Percentiles rank a stretch among this genome's conserved stretches.
Evolutionary conservation across 2,329 filamentous ascomycete genomes (phyloP).

Genomic region (Tolypocladium tropicale): DNA sequence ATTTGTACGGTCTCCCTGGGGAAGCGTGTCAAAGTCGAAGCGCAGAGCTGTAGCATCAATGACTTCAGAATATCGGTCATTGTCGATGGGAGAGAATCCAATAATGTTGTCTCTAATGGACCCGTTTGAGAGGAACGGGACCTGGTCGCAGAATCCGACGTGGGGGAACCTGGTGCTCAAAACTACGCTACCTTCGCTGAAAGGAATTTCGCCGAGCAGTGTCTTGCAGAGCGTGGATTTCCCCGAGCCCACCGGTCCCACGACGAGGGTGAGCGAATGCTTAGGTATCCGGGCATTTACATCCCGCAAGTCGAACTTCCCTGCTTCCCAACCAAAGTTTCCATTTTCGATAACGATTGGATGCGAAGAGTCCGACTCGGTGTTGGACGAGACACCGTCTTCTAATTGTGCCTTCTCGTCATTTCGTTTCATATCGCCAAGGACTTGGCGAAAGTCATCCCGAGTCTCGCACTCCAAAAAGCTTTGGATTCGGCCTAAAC

Average conservation of each 20-base stretch:
- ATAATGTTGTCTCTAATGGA: background rate
- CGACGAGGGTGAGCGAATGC: background rate
- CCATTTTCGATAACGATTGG: background rate
- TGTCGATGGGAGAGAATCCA: background rate
- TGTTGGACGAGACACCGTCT: background rate
- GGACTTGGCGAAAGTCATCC: no score
- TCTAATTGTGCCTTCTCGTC: no score
- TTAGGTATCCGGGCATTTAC: background rate
- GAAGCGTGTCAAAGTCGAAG: background rate
- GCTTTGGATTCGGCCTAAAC: background rate
- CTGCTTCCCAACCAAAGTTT: background rate
- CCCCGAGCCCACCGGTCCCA: background rate
- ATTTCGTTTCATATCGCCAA: no score
- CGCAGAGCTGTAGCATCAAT: background rate
- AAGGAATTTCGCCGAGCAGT: background rate
- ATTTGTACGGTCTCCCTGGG: background rate
- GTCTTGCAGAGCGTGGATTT: background rate
- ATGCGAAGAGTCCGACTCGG: background rate
- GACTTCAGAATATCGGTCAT: background rate
- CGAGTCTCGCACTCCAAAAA: background rate
- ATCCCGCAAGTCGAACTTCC: background rate
- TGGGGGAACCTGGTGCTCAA: background rate
- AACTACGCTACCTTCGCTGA: background rate
- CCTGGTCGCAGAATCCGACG: background rate
- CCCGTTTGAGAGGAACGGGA: background rate